A percentile compares a stretch with the other conserved stretches of the same genome.
Conservation (phyloP, 495 filamentous ascomycete species). For the Aspergillus nidulans region DNA sequence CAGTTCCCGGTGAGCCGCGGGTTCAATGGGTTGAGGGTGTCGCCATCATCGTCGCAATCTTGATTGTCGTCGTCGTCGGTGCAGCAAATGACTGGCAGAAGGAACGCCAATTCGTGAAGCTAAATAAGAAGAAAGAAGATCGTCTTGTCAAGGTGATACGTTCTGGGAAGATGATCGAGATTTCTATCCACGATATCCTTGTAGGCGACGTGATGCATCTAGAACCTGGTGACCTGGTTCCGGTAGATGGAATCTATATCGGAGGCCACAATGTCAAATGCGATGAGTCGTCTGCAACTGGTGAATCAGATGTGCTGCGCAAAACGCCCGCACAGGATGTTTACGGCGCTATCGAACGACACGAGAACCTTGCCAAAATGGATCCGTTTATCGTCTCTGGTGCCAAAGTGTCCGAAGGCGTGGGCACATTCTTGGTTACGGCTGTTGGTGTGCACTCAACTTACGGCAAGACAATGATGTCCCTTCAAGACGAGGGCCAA, state of each 20-base stretch:
- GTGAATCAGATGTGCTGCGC: conserved; percentile 76
- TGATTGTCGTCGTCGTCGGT: conserved; percentile 65
- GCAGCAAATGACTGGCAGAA: conserved; percentile 70
- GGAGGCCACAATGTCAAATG: conserved; percentile 72
- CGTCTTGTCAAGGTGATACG: conserved; percentile 69
- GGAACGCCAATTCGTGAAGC: conserved; percentile 63
- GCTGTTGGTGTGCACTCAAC: conserved; percentile 82
- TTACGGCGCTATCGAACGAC: conserved; percentile 69
- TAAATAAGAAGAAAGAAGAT: conserved; percentile 70
- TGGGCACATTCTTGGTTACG: conserved; percentile 83
- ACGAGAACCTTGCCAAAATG: conserved; percentile 72
- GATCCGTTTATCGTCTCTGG: conserved; percentile 95
- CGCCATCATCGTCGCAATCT: conserved; percentile 65
- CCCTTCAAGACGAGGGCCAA: conserved; percentile 81
- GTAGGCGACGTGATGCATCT: conserved; percentile 81
- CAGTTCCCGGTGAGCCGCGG: conserved; percentile 45
- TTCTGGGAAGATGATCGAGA: conserved; percentile 69
- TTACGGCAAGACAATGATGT: conserved; percentile 92
- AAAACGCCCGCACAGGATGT: conserved; percentile 75
- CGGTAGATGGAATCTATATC: conserved; percentile 74
- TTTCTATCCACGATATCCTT: conserved; percentile 75
- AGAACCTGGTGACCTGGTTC: conserved; percentile 85
- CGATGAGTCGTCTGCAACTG: conserved; percentile 79
- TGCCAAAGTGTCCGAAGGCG: conserved; percentile 85
- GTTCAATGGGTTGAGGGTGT: conserved; percentile 78